A percentile compares a stretch with the other conserved stretches of the same genome.
phyloP scores from a whole-genome alignment of 345 rosid species.

The Nasturtium officinale region DNA sequence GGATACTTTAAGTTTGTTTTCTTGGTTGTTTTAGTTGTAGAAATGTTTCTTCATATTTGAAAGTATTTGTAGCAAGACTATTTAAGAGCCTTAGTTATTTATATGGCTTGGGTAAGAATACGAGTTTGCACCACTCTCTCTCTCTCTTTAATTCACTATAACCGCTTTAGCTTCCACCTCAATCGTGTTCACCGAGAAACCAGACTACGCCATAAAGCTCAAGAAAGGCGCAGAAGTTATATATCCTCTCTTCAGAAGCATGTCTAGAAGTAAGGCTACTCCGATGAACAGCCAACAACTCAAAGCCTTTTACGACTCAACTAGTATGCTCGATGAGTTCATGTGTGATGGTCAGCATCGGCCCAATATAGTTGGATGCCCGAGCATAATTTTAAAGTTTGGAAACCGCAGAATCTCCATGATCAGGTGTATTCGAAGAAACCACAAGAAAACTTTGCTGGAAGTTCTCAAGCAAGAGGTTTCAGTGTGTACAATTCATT shows the following conservation, averaged over 20 bases:
- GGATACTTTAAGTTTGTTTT: neutral
- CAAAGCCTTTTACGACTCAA: slow-evolving; percentile 68
- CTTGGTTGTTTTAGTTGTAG: neutral
- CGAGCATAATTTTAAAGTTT: too few relatives aligned
- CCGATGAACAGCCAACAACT: slow-evolving; percentile 46
- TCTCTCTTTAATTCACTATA: neutral
- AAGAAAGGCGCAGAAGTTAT: slow-evolving; percentile 56
- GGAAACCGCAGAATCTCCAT: too few relatives aligned
- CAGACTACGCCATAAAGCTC: slow-evolving; percentile 57
- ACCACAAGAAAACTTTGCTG: too few relatives aligned
- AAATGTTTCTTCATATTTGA: neutral
- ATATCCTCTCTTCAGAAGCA: too few relatives aligned
- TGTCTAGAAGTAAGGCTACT: slow-evolving; percentile 31
- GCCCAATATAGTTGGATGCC: too few relatives aligned
- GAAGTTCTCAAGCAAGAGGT: too few relatives aligned
- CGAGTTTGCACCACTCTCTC: neutral
- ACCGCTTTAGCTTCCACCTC: slow-evolving; percentile 73
- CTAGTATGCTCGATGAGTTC: slow-evolving; percentile 72
- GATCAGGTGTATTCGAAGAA: too few relatives aligned
- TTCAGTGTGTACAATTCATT: too few relatives aligned
- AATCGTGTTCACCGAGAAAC: slow-evolving; percentile 63
- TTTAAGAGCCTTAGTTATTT: neutral
- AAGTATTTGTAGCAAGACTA: neutral
- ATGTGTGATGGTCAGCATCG: slow-evolving; percentile 62
- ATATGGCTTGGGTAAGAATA: neutral